phyloP scores from a whole-genome alignment of 306 rosid species.

The Prunus armeniaca region DNA sequence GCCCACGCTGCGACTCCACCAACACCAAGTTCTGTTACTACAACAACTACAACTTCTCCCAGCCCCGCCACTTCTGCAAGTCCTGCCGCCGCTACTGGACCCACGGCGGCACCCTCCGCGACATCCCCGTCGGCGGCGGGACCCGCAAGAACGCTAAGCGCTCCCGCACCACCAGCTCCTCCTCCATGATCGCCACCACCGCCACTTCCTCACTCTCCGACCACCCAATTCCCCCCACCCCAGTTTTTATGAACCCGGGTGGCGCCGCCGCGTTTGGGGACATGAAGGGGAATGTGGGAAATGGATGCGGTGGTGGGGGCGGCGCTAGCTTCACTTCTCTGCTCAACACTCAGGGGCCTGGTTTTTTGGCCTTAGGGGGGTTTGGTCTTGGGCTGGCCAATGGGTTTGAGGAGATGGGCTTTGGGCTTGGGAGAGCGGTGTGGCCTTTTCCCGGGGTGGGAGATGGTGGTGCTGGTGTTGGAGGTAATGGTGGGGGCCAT shows the following conservation, averaged over 20 bases:
- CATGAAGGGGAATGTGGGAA: conserved; percentile 27
- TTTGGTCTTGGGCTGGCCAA: conserved; percentile 74
- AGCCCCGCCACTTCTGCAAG: conserved; percentile 97
- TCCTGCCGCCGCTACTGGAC: conserved; percentile 99
- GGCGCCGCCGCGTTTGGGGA: conserved; percentile 35
- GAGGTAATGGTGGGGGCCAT: conserved; percentile 15
- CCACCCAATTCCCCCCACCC: conserved; percentile 27
- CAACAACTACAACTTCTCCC: conserved; percentile 96
- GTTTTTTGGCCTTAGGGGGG: conserved; percentile 75
- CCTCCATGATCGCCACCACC: background rate
- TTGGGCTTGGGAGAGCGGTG: conserved; percentile 53
- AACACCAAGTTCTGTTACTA: conserved; percentile 98
- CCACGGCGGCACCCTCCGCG: conserved; percentile 94
- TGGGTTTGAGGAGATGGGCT: conserved; percentile 69
- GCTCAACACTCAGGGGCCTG: conserved; percentile 58
- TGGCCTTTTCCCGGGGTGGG: conserved; percentile 67
- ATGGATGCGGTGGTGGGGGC: conserved; percentile 34
- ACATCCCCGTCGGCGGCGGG: conserved; percentile 95
- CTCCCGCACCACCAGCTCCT: conserved; percentile 50
- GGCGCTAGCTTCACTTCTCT: conserved; percentile 73
- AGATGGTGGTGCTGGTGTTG: conserved; percentile 36
- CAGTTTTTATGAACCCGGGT: conserved; percentile 31
- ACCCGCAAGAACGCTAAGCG: conserved; percentile 88
- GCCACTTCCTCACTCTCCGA: conserved; percentile 13
- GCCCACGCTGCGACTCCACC: conserved; percentile 93